Percentiles rank a stretch among this genome's conserved stretches.
These are phyloP conservation scores for Ochromonas danica DNA, from an alignment of 108 stramenopile genomes.

Conservation along the genomic window DNA sequence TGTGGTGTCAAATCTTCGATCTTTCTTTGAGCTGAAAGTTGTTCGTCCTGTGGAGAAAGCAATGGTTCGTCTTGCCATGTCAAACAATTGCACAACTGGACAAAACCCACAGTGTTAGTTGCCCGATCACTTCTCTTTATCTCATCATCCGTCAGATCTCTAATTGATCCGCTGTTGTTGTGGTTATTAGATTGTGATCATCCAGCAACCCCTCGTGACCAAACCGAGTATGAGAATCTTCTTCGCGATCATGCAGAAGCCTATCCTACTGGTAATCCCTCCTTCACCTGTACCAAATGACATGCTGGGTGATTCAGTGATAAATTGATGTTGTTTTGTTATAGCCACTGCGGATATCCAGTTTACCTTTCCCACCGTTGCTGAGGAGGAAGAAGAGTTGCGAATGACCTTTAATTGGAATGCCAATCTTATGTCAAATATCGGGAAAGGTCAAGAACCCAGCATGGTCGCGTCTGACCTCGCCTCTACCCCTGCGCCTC, in stretches of 20 bases:
- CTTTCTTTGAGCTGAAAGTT: conserved; percentile 6
- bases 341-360: conserved; percentile 43
- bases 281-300: no score
- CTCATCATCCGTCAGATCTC: no score
- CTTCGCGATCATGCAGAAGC: conserved; percentile 63
- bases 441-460: not conserved
- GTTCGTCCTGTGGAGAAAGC: conserved; percentile 39
- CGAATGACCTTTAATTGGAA: conserved; percentile 7
- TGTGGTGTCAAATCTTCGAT: conserved; percentile 40
- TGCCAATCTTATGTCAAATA: not conserved
- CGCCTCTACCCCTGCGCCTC: not conserved
- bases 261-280: conserved; percentile 68
- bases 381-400: conserved; percentile 10
- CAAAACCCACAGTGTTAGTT: conserved; percentile 46
- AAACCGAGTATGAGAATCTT: conserved; percentile 56
- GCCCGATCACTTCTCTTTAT: no score
- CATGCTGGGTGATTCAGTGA: no score
- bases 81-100: conserved; percentile 74
- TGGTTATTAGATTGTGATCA: not conserved
- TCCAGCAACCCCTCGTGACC: conserved; percentile 44
- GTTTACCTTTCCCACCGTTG: conserved; percentile 53
- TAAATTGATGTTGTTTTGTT: not conserved
- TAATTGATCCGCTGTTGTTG: no score
- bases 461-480: not conserved
- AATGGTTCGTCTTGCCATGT: conserved; percentile 71